Evolutionary conservation across 83 land plant genomes (phyloP).

Genomic region (Isoetes engelmannii): DNA sequence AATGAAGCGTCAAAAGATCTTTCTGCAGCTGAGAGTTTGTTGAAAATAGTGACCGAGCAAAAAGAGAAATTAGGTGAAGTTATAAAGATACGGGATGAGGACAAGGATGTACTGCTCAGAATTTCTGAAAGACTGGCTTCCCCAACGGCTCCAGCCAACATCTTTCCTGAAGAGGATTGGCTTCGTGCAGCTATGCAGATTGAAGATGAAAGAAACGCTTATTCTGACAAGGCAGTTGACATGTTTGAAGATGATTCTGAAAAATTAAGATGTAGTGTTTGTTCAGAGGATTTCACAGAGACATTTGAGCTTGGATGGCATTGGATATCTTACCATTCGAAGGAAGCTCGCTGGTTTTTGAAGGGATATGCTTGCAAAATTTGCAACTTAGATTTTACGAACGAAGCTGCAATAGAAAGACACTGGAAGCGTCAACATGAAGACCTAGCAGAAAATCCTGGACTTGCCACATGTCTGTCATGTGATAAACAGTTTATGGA

Average conservation of each 20-base stretch:
- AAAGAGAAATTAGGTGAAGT: conserved; percentile 12
- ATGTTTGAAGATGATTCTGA: no score
- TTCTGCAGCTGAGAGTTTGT: conserved; percentile 15
- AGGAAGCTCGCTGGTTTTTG: conserved; percentile 71
- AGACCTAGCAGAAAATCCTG: conserved; percentile 25
- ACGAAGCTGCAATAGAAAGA: conserved; percentile 52
- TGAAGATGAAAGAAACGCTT: no score
- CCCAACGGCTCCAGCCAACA: no score
- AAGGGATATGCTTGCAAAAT: conserved; percentile 77
- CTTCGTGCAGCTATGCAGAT: no score
- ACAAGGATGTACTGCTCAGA: no score
- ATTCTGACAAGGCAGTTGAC: no score
- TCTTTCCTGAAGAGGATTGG: no score
- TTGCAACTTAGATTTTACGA: conserved; percentile 48
- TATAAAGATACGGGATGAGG: no score
- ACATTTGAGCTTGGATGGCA: conserved; percentile 52
- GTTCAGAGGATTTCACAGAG: conserved; percentile 51
- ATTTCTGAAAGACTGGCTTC: no score
- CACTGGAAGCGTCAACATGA: conserved; percentile 45
- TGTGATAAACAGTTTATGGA: conserved; percentile 58
- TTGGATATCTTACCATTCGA: conserved; percentile 63
- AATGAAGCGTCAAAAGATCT: conserved; percentile 17
- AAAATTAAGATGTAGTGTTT: conserved; percentile 44
- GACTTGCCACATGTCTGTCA: conserved; percentile 45
- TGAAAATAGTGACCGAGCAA: conserved; percentile 16